Percentiles rank a stretch among this genome's conserved stretches.
These are phyloP conservation scores for Naganishia kalamii DNA, from an alignment of 768 basidiomycete species.

Conservation along the genomic window DNA sequence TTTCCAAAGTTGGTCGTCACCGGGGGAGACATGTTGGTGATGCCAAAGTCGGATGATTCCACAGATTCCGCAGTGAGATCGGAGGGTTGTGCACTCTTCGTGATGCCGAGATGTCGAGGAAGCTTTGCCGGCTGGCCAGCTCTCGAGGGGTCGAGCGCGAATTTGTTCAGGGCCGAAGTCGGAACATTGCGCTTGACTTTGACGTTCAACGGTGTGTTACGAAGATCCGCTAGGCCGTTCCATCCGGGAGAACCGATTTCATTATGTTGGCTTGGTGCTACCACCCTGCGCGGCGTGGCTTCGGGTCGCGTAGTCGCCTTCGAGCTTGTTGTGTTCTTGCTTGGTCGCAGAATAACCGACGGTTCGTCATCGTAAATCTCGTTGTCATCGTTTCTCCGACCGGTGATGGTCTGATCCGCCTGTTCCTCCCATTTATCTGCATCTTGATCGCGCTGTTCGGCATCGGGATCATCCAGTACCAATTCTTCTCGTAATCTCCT, in stretches of 20 bases:
- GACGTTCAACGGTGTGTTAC: constrained; percentile 48
- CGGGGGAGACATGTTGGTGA: constrained; percentile 49
- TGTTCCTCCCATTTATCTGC: neutral
- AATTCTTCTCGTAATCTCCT: constrained; percentile 3
- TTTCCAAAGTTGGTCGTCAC: constrained; percentile 53
- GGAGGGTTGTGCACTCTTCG: constrained; percentile 31
- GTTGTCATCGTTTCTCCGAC: constrained; percentile 25
- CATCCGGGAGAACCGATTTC: constrained; percentile 48
- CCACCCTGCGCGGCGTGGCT: neutral
- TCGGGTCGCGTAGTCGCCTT: neutral
- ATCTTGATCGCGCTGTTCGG: too few relatives aligned
- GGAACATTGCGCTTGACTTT: constrained; percentile 53
- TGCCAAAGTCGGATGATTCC: constrained; percentile 50
- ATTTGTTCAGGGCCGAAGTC: neutral
- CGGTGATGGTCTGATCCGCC: constrained; percentile 26
- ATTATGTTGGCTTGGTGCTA: neutral
- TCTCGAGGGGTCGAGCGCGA: neutral
- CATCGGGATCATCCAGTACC: too few relatives aligned
- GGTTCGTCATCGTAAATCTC: constrained; percentile 24
- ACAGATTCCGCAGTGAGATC: constrained; percentile 53
- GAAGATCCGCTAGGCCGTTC: constrained; percentile 68
- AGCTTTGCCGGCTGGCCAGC: constrained; percentile 16
- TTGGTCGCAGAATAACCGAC: constrained; percentile 18
- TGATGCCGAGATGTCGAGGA: constrained; percentile 46
- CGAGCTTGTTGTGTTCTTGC: neutral